Percentiles rank a stretch among this genome's conserved stretches.
These are phyloP conservation scores for Beauveria bassiana DNA, from an alignment of 2,329 filamentous ascomycete species.

Conservation along the genomic window DNA sequence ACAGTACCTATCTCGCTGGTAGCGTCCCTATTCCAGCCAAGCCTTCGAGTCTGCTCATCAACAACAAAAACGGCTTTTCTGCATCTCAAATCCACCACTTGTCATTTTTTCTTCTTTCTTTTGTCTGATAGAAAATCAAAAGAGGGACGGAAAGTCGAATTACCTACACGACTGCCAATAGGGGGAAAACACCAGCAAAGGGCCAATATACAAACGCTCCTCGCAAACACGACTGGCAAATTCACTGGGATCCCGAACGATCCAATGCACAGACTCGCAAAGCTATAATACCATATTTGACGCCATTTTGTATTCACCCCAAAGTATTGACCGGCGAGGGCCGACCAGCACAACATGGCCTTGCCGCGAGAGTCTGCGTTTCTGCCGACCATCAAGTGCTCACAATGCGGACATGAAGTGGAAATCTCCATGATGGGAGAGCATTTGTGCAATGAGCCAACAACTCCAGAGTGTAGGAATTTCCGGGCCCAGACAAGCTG, in stretches of 20 bases:
- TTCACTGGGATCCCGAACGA: not conserved
- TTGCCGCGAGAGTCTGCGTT: slow-evolving; percentile 57
- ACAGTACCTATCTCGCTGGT: not conserved
- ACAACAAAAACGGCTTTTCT: not conserved
- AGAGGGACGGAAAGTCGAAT: not conserved
- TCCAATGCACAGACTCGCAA: not conserved
- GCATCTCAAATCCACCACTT: not conserved
- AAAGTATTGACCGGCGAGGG: not conserved
- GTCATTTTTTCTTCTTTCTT: not conserved
- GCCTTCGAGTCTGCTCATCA: not conserved
- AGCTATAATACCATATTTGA: not conserved
- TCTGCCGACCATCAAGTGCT: slow-evolving; percentile 82
- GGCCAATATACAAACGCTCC: not conserved
- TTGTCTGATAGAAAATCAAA: not conserved
- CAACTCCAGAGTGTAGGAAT: slow-evolving; percentile 38
- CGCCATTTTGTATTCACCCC: not conserved
- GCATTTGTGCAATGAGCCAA: slow-evolving; percentile 56
- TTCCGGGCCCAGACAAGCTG: too few species aligned
- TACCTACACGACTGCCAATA: too few species aligned
- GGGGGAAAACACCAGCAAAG: not conserved
- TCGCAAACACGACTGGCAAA: not conserved
- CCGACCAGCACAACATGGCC: slow-evolving; percentile 30
- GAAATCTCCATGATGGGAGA: slow-evolving; percentile 83
- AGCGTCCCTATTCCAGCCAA: not conserved
- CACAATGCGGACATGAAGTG: slow-evolving; percentile 67